A percentile compares a stretch with the other conserved stretches of the same genome.
These are phyloP conservation scores for Madurella mycetomatis DNA, from an alignment of 2,329 filamentous ascomycete genomes.

Conservation along the genomic window DNA sequence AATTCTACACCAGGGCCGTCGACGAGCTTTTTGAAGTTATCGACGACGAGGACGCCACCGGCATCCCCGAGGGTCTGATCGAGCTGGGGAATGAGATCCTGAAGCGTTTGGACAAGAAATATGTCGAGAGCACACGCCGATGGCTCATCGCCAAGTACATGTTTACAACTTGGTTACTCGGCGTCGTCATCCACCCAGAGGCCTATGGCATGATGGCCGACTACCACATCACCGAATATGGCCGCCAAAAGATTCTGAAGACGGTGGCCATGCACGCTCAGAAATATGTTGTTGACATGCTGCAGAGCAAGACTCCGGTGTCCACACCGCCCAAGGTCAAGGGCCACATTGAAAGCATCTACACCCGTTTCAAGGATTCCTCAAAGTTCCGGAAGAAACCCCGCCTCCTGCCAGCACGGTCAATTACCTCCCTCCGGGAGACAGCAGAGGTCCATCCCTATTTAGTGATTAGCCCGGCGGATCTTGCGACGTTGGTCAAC, in stretches of 20 bases:
- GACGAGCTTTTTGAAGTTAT: conserved; percentile 79
- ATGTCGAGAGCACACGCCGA: conserved; percentile 68
- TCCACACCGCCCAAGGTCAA: conserved; percentile 61
- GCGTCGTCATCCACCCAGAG: conserved; percentile 85
- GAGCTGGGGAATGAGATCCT: conserved; percentile 82
- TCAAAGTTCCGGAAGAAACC: conserved; percentile 46
- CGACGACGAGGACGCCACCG: conserved; percentile 76
- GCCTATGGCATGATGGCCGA: conserved; percentile 74
- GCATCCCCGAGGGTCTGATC: conserved; percentile 80
- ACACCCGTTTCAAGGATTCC: conserved; percentile 56
- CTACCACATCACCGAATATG: conserved; percentile 88
- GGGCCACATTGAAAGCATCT: conserved; percentile 66
- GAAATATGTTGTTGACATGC: conserved; percentile 72
- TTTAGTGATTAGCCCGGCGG: conserved; percentile 72
- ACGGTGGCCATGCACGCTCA: conserved; percentile 78
- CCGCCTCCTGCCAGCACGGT: conserved; percentile 65
- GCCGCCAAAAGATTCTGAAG: conserved; percentile 73
- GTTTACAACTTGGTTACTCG: conserved; percentile 80
- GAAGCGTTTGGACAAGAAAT: conserved; percentile 66
- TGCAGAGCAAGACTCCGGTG: conserved; percentile 63
- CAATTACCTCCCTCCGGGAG: conserved; percentile 67
- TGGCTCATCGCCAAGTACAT: conserved; percentile 91
- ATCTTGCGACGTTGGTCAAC: conserved; percentile 75
- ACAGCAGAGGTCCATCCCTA: conserved; percentile 77
- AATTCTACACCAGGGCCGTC: conserved; percentile 82